Base-by-base conservation (phyloP, 495 filamentous ascomycete genomes). In the Haplographium delicatum region DNA sequence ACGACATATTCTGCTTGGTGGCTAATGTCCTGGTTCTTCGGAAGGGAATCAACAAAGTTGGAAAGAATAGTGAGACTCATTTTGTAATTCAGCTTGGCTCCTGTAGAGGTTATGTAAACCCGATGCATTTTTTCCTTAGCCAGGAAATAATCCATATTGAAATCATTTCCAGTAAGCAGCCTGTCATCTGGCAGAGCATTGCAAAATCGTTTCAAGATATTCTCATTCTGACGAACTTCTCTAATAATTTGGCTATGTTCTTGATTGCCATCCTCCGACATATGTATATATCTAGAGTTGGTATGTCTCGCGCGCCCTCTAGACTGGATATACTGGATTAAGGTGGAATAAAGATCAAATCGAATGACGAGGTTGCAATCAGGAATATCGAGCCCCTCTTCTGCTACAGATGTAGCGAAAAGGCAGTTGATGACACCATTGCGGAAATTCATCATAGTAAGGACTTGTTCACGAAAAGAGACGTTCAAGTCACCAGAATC, bases 251-350 rank as follows among this genome's bases (percentile, higher is more conserved):
- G 62, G 9, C 63, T 46, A 48, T 97, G 88, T 0, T 65, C 61
- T 2, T 47, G 34, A 61, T 95, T 96, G 0, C 69, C 71, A 5
- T 55, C 62, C 64, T 96, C 89, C 6, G 86, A 55, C 85, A 98
- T 91, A 60, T 86, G 86, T 25, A 89, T 77, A 64, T 91, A 97
- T 62, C 78, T 80, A 0, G 91, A 96, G 40, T 83, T 72, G 1
- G 66, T 58, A 60, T 86, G 84, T 8, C 93, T 78, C 35, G 93
- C 93, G 54, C 93, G 77, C n/a, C 93, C 93, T 28, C 90, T 78
- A 16, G 91, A 96, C 64, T 98, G 93, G 15, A 98, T 84, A 64
- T 96, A 97, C 62, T 95, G 89, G 48, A 98, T 97, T 63, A 96
- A 72, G 0, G 93, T 96, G 8, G 78, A 65, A 65, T 90, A 95